Base-by-base conservation (phyloP, 2,329 filamentous ascomycete species). In the Penicillium sp. region DNA sequence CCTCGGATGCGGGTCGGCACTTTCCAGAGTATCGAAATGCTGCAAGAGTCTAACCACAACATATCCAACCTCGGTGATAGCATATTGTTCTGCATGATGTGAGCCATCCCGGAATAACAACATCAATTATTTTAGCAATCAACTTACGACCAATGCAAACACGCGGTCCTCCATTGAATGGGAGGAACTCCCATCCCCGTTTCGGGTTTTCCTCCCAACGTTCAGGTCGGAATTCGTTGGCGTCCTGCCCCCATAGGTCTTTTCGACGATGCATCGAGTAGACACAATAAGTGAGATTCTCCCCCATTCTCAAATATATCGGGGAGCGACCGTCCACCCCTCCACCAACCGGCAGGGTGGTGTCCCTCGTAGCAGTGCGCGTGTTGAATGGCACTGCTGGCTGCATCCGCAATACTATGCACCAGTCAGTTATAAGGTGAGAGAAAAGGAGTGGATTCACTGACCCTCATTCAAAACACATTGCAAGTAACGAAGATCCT, bases 221-320 rank as follows among this genome's bases (percentile, higher is more conserved):
- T 66, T 81, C 79, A 0, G 81, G 81, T 14, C 70, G 69, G 70
- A 79, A 83, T 13, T 67, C 67, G 2, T 74, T 61, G 2, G 77
- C 73, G 43, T 81, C 79, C 3, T 65, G 43, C 1, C 78, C 78
- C 58, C 72, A 81, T 48, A 75, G 64, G 43, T 81, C 78, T 3
- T 66, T 70, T 14, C 88, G 83, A 4, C 89, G 84, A 68, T 93
- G 89, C 88, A 94, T 89, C 5, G 83, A 74, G 46, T 90, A 81
- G 0, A 88, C 80, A 38, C 80, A 85, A 77, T 91, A 94, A 49
- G 74, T 79, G 59, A 93, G 76, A 8, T 82, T 71, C 0, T 83
- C 84, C 62, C 86, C 83, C 69, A 90, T 88, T 47, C 81, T 79
- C 4, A 91, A 74, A 50, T 84, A 83, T 3, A 93, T 64, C 0